A percentile compares a stretch with the other conserved stretches of the same genome.
These are phyloP conservation scores for Ogataea sp. DNA, from an alignment of 805 yeast species.

Conservation along the genomic window DNA sequence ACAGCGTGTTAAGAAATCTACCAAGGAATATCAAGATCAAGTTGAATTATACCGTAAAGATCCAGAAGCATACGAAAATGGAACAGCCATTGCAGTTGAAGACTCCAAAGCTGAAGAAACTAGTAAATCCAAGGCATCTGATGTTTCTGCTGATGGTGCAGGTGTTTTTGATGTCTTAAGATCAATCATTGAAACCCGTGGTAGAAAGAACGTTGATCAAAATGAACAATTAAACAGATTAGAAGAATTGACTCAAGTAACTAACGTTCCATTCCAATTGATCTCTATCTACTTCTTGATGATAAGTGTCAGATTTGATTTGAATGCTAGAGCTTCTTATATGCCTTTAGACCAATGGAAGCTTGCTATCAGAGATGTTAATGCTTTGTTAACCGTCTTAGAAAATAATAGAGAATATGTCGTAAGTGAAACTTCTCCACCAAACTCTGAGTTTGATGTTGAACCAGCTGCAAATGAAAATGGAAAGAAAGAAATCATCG, in stretches of 20 bases:
- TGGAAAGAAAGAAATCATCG: constrained; percentile 71
- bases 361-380: constrained; percentile 53
- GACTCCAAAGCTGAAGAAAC: constrained; percentile 33
- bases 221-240: constrained; percentile 66
- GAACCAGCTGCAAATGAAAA: constrained; percentile 58
- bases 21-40: constrained; percentile 57
- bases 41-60: constrained; percentile 53
- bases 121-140: constrained; percentile 20
- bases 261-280: constrained; percentile 59
- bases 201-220: constrained; percentile 88
- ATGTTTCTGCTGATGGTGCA: constrained; percentile 16
- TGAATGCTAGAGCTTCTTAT: constrained; percentile 53
- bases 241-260: constrained; percentile 50
- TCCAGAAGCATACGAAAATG: constrained; percentile 69
- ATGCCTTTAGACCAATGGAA: constrained; percentile 83
- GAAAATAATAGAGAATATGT: constrained; percentile 57
- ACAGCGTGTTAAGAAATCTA: constrained; percentile 80
- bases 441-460: constrained; percentile 63
- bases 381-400: constrained; percentile 54
- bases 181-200: constrained; percentile 79
- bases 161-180: constrained; percentile 67
- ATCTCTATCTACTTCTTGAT: constrained; percentile 73
- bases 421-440: constrained; percentile 66
- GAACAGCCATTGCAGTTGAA: constrained; percentile 26
- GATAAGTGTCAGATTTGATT: constrained; percentile 84